These are phyloP conservation scores for Kwoniella sp. DNA, from an alignment of 768 basidiomycete species.

Conservation along the genomic window DNA sequence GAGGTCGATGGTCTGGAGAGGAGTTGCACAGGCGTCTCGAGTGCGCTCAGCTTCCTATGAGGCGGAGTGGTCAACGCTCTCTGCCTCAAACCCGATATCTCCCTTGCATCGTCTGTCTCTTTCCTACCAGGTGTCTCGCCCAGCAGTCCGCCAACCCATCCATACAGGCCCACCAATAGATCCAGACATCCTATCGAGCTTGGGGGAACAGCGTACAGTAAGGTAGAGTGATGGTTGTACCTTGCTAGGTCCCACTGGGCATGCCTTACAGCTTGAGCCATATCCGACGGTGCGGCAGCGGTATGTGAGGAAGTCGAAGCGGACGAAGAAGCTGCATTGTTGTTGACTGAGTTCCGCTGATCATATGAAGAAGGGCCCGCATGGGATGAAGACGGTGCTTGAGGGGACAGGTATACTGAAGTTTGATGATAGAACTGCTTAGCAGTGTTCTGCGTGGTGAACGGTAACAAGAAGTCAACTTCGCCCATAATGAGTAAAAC, in stretches of 20 bases:
- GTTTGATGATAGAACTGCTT: constrained; percentile 52
- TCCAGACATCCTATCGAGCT: constrained; percentile 44
- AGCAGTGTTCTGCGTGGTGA: constrained; percentile 26
- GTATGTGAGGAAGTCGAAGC: constrained; percentile 5
- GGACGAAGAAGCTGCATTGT: constrained; percentile 11
- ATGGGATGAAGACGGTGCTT: not conserved
- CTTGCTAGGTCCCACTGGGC: constrained; percentile 46
- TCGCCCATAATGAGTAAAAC: too few relatives aligned
- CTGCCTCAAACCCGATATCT: constrained; percentile 1
- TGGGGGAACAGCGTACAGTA: constrained; percentile 49
- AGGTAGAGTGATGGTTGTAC: constrained; percentile 47
- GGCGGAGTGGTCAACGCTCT: constrained; percentile 12
- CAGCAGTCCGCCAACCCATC: constrained; percentile 40
- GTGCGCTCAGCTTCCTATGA: not conserved
- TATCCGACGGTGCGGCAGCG: constrained; percentile 21
- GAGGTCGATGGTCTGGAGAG: not conserved
- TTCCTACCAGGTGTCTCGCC: constrained; percentile 29
- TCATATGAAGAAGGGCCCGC: constrained; percentile 21
- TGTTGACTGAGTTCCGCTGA: not conserved
- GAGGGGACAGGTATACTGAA: constrained; percentile 40
- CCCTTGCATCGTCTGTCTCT: constrained; percentile 11
- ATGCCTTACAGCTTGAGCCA: constrained; percentile 39
- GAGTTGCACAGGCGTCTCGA: constrained; percentile 11
- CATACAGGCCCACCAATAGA: constrained; percentile 43
- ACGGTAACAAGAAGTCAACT: not conserved